phyloP scores from a whole-genome alignment of 1,284 basidiomycete genomes.

The Pyrrhoderma noxium region DNA sequence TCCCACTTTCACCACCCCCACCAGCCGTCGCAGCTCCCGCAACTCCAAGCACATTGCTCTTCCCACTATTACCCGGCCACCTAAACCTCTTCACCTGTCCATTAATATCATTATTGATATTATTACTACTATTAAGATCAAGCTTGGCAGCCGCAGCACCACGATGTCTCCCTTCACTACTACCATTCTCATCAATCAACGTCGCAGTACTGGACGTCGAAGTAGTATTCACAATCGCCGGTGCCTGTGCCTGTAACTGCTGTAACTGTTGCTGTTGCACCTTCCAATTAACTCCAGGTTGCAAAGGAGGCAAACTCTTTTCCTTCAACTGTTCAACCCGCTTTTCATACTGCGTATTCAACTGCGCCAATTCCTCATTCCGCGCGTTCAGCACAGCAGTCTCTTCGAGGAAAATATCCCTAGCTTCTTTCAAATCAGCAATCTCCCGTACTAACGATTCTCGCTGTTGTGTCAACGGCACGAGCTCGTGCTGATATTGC shows the following conservation, averaged over 20 bases:
- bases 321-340: slow-evolving; percentile 48
- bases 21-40: slow-evolving; percentile 8
- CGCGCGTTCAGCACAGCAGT: slow-evolving; percentile 83
- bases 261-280: slow-evolving; percentile 9
- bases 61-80: slow-evolving; percentile 49
- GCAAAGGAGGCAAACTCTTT: slow-evolving; percentile 13
- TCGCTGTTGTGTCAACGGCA: slow-evolving; percentile 76
- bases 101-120: too few relatives aligned
- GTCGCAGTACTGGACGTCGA: slow-evolving; percentile 18
- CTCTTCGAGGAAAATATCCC: slow-evolving; percentile 87
- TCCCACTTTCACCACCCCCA: slow-evolving; percentile 20
- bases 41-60: too few relatives aligned
- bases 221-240: slow-evolving; percentile 15
- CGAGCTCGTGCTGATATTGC: slow-evolving; percentile 82
- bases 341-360: slow-evolving; percentile 73
- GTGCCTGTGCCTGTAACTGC: slow-evolving; percentile 4
- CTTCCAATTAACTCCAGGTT: slow-evolving; percentile 4
- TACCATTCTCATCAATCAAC: slow-evolving; percentile 21
- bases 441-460: slow-evolving; percentile 80
- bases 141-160: too few relatives aligned
- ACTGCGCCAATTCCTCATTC: slow-evolving; percentile 87
- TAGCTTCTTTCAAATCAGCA: slow-evolving; percentile 77
- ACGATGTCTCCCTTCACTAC: slow-evolving; percentile 19
- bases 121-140: too few relatives aligned
- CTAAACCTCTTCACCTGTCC: slow-evolving; percentile 37